These are phyloP conservation scores for Primulina eburnea DNA, from an alignment of 257 asterid genomes.

Conservation along the genomic window DNA sequence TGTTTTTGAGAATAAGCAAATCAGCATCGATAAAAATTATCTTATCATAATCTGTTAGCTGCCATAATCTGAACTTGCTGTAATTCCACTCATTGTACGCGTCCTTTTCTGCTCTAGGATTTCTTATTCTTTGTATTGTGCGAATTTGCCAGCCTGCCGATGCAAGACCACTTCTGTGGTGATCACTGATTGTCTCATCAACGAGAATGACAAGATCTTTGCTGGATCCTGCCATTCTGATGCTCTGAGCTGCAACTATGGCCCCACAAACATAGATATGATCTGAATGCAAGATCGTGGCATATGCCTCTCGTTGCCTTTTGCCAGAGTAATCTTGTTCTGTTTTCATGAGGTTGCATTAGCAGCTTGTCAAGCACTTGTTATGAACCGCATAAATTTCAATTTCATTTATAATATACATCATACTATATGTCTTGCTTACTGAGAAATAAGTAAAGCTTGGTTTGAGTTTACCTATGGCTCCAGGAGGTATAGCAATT, in stretches of 20 bases:
- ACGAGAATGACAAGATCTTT: constrained; percentile 85
- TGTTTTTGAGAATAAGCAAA: constrained; percentile 70
- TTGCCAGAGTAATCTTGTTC: constrained; percentile 38
- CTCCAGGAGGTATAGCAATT: constrained; percentile 71
- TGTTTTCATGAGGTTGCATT: constrained; percentile 19
- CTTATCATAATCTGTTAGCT: constrained; percentile 62
- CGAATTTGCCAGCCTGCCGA: constrained; percentile 83
- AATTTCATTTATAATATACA: background rate
- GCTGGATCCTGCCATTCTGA: constrained; percentile 75
- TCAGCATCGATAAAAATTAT: constrained; percentile 78
- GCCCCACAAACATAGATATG: constrained; percentile 90
- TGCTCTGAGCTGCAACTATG: constrained; percentile 87
- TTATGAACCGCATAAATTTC: background rate
- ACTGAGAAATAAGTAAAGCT: background rate
- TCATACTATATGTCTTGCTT: background rate
- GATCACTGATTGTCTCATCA: constrained; percentile 59
- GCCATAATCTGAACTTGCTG: constrained; percentile 91
- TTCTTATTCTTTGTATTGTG: constrained; percentile 64
- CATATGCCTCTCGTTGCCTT: constrained; percentile 74
- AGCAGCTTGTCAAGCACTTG: background rate
- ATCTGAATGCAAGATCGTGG: constrained; percentile 89
- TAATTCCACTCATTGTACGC: constrained; percentile 95
- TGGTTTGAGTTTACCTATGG: constrained; percentile 36
- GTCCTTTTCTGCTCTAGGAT: constrained; percentile 72
- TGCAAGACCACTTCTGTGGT: constrained; percentile 73